phyloP scores from a whole-genome alignment of 176 grass and related monocot species.

The Oryza brachyantha region DNA sequence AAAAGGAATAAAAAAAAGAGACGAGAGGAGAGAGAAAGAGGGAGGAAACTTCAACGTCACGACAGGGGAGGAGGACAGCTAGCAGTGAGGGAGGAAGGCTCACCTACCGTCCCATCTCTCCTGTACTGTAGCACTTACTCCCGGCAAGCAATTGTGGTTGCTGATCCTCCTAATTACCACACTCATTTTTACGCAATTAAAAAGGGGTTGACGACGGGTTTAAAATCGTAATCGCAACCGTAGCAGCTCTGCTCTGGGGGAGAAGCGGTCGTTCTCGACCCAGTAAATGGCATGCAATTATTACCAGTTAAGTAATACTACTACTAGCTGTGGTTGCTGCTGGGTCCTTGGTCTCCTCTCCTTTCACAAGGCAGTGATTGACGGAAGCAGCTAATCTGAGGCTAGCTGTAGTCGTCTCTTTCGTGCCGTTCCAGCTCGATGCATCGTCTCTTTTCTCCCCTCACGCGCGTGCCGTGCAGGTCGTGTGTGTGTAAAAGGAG shows the following conservation, averaged over 20 bases:
- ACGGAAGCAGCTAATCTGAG: background rate
- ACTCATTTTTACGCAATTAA: background rate
- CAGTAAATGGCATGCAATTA: background rate
- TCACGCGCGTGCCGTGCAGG: background rate
- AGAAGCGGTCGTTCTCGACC: background rate
- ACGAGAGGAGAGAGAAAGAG: background rate
- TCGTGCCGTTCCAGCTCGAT: slow-evolving; percentile 10
- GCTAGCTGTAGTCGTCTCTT: background rate
- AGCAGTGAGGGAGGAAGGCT: slow-evolving; percentile 60
- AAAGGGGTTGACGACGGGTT: background rate
- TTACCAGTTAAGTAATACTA: background rate
- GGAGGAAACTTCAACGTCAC: slow-evolving; percentile 86
- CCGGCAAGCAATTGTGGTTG: slow-evolving; percentile 15
- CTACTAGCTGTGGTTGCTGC: background rate
- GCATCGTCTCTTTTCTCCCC: background rate
- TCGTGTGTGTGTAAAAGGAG: slow-evolving; percentile 10
- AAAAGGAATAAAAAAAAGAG: too few relatives aligned
- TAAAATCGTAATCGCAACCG: background rate
- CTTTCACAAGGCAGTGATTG: background rate
- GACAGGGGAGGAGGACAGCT: slow-evolving; percentile 83
- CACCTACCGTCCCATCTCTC: slow-evolving; percentile 55
- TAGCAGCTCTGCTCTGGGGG: background rate
- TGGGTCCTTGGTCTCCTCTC: background rate
- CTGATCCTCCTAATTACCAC: slow-evolving; percentile 1
- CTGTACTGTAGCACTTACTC: slow-evolving; percentile 15